Conservation (phyloP, 495 filamentous ascomycete species). For the Usnea hakonensis region DNA sequence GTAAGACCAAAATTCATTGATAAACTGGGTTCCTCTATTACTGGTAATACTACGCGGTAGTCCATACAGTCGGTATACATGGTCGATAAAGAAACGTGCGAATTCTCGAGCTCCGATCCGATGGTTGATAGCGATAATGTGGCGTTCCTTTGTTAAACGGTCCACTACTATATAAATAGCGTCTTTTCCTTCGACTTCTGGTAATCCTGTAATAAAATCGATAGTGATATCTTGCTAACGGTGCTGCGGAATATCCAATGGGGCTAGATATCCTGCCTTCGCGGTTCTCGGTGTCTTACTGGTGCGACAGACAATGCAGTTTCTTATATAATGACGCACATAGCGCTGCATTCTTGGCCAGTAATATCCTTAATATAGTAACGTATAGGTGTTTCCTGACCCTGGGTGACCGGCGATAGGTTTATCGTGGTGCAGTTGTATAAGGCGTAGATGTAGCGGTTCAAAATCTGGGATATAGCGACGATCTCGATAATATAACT, state of each 20-base stretch:
- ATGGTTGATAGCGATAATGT: constrained; percentile 15
- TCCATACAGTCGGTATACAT: constrained; percentile 11
- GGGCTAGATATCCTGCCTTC: constrained; percentile 18
- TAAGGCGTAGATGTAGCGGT: neutral
- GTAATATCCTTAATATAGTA: neutral
- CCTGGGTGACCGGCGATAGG: neutral
- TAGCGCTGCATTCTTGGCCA: neutral
- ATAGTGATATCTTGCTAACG: constrained; percentile 25
- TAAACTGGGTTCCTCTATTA: constrained; percentile 18
- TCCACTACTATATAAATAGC: constrained; percentile 24
- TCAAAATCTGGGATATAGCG: neutral
- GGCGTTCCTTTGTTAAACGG: constrained; percentile 20
- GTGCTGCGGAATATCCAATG: constrained; percentile 15
- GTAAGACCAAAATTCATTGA: constrained; percentile 11
- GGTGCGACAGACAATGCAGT: neutral
- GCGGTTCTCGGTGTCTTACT: neutral
- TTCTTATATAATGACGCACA: neutral
- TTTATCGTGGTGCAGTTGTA: neutral
- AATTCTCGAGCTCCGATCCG: constrained; percentile 2
- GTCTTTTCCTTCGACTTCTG: constrained; percentile 12
- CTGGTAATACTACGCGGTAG: constrained; percentile 11
- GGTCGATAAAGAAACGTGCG: constrained; percentile 3
- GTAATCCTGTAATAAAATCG: constrained; percentile 26
- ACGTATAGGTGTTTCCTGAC: neutral
- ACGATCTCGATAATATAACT: neutral